phyloP scores from a whole-genome alignment of 495 filamentous ascomycete species.

The Penicillium pulvis region DNA sequence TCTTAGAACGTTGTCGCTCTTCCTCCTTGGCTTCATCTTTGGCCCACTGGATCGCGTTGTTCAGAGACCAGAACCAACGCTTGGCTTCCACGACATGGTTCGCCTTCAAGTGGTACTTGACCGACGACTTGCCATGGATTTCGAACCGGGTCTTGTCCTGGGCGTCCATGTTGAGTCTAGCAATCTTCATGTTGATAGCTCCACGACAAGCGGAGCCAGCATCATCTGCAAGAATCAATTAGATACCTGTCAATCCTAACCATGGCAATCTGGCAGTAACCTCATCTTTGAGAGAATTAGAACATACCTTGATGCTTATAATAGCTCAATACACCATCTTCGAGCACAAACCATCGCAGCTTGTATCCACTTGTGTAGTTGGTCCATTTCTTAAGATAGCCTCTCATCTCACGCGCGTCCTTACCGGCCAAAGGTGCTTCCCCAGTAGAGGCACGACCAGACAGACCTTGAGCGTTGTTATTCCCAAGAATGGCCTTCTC shows the following conservation, averaged over 20 bases:
- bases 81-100: constrained; percentile 75
- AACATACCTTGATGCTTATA: constrained; percentile 88
- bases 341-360: constrained; percentile 94
- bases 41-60: constrained; percentile 97
- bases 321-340: constrained; percentile 96
- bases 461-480: constrained; percentile 59
- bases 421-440: constrained; percentile 72
- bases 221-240: constrained; percentile 61
- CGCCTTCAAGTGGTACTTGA: constrained; percentile 96
- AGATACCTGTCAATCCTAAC: background rate
- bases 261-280: background rate
- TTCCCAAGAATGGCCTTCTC: constrained; percentile 92
- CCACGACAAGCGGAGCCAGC: constrained; percentile 74
- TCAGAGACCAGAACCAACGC: constrained; percentile 91
- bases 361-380: constrained; percentile 98
- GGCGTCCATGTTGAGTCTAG: constrained; percentile 89
- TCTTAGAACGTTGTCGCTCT: constrained; percentile 69
- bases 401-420: constrained; percentile 94
- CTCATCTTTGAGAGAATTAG: background rate
- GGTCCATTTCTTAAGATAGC: constrained; percentile 98
- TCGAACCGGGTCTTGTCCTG: constrained; percentile 97
- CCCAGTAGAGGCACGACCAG: constrained; percentile 52
- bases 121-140: constrained; percentile 96
- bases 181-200: constrained; percentile 98
- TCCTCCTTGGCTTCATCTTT: constrained; percentile 96